Evolutionary conservation across 2,329 filamentous ascomycete genomes (phyloP).

Genomic region (Zymoseptoria crescenta): DNA sequence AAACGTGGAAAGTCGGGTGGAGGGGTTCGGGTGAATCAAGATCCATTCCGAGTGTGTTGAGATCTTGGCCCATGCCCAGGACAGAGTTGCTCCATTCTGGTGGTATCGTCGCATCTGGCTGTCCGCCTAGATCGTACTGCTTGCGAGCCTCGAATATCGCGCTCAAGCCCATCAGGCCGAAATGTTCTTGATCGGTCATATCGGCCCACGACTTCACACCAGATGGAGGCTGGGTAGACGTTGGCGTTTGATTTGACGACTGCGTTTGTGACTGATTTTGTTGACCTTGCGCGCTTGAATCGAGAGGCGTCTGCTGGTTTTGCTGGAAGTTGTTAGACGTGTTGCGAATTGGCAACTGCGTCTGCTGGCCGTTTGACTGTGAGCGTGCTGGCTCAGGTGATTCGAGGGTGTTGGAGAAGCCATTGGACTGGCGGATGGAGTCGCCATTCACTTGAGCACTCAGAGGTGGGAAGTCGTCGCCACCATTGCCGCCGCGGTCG

Average conservation of each 20-base stretch:
- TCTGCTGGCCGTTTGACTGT: conserved; percentile 18
- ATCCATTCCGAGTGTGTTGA: conserved; percentile 56
- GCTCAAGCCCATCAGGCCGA: conserved; percentile 52
- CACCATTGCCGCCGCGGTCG: conserved; percentile 36
- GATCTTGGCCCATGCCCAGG: conserved; percentile 52
- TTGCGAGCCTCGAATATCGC: conserved; percentile 36
- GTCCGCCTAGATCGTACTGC: conserved; percentile 19
- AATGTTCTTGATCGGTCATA: conserved; percentile 54
- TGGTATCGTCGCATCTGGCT: conserved; percentile 26
- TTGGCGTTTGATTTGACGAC: conserved; percentile 3
- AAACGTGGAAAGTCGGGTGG: conserved; percentile 57
- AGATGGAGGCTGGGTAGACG: conserved; percentile 20
- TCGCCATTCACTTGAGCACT: conserved; percentile 46
- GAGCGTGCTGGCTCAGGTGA: conserved; percentile 19
- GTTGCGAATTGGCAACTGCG: conserved; percentile 22
- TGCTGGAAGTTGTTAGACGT: conserved; percentile 12
- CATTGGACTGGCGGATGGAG: conserved; percentile 17
- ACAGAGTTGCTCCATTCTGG: conserved; percentile 31
- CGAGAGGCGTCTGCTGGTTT: conserved; percentile 21
- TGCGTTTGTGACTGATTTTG: conserved; percentile 8
- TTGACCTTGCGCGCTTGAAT: conserved; percentile 9
- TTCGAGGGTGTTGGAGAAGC: conserved; percentile 16
- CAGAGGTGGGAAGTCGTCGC: conserved; percentile 55
- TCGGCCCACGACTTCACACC: conserved; percentile 42
- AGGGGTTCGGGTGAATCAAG: conserved; percentile 48